Conservation (phyloP, 1,139 yeast species). For the Pneumocystis murina region DNA sequence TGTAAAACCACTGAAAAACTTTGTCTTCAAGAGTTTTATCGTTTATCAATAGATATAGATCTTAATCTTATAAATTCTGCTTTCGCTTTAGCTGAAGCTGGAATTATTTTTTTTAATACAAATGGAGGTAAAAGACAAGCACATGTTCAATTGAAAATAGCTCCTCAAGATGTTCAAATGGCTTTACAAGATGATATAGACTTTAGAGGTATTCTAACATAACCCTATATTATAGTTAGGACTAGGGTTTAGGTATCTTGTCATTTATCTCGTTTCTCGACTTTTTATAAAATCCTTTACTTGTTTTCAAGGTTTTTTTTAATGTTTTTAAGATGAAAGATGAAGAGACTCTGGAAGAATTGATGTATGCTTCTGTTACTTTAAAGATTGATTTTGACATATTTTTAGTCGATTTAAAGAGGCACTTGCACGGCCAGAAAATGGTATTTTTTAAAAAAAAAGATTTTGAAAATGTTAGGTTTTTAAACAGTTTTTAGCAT, state of each 20-base stretch:
- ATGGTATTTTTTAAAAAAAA: background rate
- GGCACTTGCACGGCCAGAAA: background rate
- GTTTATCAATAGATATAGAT: slow-evolving; percentile 19
- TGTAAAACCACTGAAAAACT: slow-evolving; percentile 7
- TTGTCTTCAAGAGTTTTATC: slow-evolving; percentile 11
- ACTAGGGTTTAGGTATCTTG: slow-evolving; percentile 1
- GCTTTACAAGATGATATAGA: slow-evolving; percentile 44
- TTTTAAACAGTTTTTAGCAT: background rate
- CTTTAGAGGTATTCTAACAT: slow-evolving; percentile 23
- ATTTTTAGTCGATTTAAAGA: background rate
- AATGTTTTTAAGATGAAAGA: background rate
- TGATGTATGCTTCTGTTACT: background rate
- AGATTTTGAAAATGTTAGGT: background rate
- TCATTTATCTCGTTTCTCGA: no score
- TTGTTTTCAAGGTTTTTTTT: background rate
- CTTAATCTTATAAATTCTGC: slow-evolving; percentile 39
- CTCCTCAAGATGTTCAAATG: slow-evolving; percentile 52
- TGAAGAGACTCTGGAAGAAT: background rate
- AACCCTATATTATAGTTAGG: background rate
- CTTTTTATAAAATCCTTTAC: no score
- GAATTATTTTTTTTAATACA: slow-evolving; percentile 54
- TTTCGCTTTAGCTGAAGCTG: slow-evolving; percentile 61
- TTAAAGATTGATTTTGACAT: background rate
- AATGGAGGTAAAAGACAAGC: slow-evolving; percentile 53
- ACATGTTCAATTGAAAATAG: slow-evolving; percentile 46